A percentile compares a stretch with the other conserved stretches of the same genome.
phyloP scores from a whole-genome alignment of 108 stramenopile species.

The Pseudonitzschia multiseries region DNA sequence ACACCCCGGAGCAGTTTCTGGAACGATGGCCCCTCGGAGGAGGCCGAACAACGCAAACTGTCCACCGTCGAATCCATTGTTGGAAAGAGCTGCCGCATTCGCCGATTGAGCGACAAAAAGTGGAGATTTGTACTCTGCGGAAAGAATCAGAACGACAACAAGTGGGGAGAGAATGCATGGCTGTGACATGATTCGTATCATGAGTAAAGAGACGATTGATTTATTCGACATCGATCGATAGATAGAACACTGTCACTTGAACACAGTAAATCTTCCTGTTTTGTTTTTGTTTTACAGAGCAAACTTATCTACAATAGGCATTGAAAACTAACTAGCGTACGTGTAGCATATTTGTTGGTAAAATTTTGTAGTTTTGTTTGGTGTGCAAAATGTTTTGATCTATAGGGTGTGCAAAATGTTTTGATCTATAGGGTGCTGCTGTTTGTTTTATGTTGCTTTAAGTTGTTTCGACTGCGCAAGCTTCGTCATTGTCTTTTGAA shows the following conservation, averaged over 20 bases:
- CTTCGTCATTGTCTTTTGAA: not conserved
- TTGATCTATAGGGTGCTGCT: not conserved
- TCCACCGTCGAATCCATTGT: slow-evolving; percentile 24
- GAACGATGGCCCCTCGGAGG: not conserved
- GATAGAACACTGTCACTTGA: no score
- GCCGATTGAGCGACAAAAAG: slow-evolving; percentile 6
- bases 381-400: not conserved
- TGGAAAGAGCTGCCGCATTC: slow-evolving; percentile 22
- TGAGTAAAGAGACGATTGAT: no score
- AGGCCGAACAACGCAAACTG: slow-evolving; percentile 14
- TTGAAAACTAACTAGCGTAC: no score
- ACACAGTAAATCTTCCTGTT: no score
- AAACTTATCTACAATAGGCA: no score
- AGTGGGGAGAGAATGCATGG: slow-evolving; percentile 9
- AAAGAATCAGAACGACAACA: slow-evolving; percentile 14
- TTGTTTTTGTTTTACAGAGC: no score
- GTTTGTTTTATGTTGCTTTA: not conserved
- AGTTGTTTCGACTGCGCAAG: slow-evolving; percentile 6
- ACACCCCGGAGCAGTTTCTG: not conserved
- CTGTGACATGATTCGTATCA: no score
- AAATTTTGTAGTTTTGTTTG: not conserved
- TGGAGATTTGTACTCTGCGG: slow-evolving; percentile 28
- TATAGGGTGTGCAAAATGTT: not conserved
- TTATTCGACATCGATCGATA: no score
- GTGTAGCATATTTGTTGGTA: no score